phyloP scores from a whole-genome alignment of 768 basidiomycete species.

The Boletus rex-veris region DNA sequence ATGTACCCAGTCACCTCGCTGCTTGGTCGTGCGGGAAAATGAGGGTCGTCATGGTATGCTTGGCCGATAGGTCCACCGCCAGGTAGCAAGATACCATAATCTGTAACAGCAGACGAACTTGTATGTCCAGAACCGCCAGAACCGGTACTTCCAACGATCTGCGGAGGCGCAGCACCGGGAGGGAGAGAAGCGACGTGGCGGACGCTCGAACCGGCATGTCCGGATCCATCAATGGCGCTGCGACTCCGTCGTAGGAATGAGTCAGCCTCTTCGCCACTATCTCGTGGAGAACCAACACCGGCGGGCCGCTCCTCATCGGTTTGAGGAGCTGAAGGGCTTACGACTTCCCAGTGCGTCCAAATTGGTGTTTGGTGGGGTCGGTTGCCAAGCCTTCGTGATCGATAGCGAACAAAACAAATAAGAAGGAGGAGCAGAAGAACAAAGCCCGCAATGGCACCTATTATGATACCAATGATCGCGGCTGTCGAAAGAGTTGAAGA shows the following conservation, averaged over 20 bases:
- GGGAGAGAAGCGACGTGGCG: constrained; percentile 29
- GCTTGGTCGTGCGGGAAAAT: constrained; percentile 26
- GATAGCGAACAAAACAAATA: constrained; percentile 33
- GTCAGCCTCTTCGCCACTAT: constrained; percentile 67
- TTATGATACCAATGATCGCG: constrained; percentile 35
- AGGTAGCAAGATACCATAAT: constrained; percentile 32
- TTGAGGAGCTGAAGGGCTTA: constrained; percentile 27
- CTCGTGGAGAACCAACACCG: constrained; percentile 67
- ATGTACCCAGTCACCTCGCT: constrained; percentile 35
- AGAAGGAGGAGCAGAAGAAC: constrained; percentile 52
- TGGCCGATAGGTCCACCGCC: constrained; percentile 33
- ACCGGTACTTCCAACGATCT: constrained; percentile 37
- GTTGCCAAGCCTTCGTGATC: constrained; percentile 16
- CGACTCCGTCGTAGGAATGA: constrained; percentile 51
- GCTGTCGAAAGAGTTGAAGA: constrained; percentile 32
- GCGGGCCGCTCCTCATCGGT: constrained; percentile 35
- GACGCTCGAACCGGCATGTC: constrained; percentile 9
- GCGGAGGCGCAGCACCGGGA: constrained; percentile 32
- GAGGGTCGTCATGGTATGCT: constrained; percentile 26
- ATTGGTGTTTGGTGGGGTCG: constrained; percentile 27
- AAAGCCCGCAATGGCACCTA: constrained; percentile 53
- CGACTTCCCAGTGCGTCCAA: constrained; percentile 45
- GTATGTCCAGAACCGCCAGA: constrained; percentile 39
- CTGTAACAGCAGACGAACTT: constrained; percentile 39
- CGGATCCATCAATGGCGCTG: constrained; percentile 16